A percentile compares a stretch with the other conserved stretches of the same genome.
phyloP scores from a whole-genome alignment of 2,329 filamentous ascomycete genomes.

The Byssochlamys sp. region DNA sequence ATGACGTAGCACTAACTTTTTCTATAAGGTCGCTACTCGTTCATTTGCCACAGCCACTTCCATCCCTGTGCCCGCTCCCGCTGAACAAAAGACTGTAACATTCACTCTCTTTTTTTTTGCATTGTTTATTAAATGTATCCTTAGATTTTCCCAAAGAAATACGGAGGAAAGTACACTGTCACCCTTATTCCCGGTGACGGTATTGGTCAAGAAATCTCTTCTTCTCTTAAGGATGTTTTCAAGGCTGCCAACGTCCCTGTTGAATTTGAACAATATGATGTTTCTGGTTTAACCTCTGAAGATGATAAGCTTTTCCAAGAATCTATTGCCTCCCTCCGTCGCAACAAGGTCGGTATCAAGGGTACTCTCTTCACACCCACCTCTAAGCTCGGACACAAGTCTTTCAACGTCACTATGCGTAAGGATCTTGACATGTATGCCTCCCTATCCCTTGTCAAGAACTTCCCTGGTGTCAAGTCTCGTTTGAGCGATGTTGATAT shows the following conservation, averaged over 20 bases:
- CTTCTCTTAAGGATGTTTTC: constrained; percentile 98
- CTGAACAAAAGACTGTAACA: too few relatives aligned
- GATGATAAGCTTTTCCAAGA: constrained; percentile 89
- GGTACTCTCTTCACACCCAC: constrained; percentile 97
- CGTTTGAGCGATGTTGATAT: constrained; percentile 95
- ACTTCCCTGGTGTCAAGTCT: constrained; percentile 96
- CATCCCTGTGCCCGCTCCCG: too few relatives aligned
- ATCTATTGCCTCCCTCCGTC: constrained; percentile 85
- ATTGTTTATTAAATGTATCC: too few relatives aligned
- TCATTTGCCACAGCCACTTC: too few relatives aligned
- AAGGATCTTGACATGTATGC: constrained; percentile 99
- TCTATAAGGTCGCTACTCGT: too few relatives aligned
- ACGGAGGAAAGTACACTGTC: constrained; percentile 97
- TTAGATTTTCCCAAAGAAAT: too few relatives aligned
- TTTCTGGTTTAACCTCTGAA: constrained; percentile 77
- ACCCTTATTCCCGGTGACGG: constrained; percentile 97
- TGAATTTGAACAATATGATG: constrained; percentile 97
- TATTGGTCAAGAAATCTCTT: constrained; percentile 94
- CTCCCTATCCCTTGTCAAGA: constrained; percentile 95
- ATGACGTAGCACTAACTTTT: too few relatives aligned
- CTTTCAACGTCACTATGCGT: constrained; percentile 97
- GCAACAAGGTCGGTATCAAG: constrained; percentile 98
- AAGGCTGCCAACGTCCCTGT: constrained; percentile 98
- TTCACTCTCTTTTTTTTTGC: too few relatives aligned
- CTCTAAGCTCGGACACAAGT: constrained; percentile 92